Conservation (phyloP, 176 grass and related monocot genomes). For the Stipa capillata region DNA sequence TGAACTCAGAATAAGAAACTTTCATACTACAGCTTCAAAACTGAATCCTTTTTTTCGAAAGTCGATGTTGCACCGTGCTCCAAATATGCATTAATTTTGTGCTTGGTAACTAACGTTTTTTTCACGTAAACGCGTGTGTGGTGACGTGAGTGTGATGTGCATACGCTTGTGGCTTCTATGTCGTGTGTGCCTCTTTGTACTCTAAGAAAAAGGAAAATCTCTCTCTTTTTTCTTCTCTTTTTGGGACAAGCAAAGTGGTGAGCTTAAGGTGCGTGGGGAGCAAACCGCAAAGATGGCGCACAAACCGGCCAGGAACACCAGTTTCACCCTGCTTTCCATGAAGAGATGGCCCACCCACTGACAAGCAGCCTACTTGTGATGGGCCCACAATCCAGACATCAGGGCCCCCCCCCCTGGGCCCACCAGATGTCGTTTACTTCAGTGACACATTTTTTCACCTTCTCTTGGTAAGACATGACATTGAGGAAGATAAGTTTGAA, state of each 20-base stretch:
- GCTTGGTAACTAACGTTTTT: too few relatives aligned
- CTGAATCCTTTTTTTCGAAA: too few relatives aligned
- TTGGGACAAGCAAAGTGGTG: background rate
- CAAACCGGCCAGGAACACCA: background rate
- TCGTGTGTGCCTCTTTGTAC: too few relatives aligned
- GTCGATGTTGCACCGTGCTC: too few relatives aligned
- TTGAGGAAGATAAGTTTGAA: background rate
- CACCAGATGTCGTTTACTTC: background rate
- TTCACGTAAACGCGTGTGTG: too few relatives aligned
- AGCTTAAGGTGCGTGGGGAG: background rate
- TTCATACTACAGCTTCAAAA: too few relatives aligned
- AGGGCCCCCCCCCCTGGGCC: background rate
- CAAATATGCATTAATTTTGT: too few relatives aligned
- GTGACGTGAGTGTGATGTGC: too few relatives aligned
- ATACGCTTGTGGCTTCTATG: too few relatives aligned
- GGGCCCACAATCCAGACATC: background rate
- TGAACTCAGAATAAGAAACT: too few relatives aligned
- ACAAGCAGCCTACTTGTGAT: background rate
- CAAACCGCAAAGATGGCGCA: slow-evolving; percentile 14
- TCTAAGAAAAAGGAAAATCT: too few relatives aligned
- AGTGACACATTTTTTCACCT: background rate
- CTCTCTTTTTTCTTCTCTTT: background rate
- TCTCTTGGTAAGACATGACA: background rate
- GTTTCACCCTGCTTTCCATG: background rate
- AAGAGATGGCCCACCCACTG: background rate